These are phyloP conservation scores for Psophocarpus tetragonolobus DNA, from an alignment of 306 rosid species.

Conservation along the genomic window DNA sequence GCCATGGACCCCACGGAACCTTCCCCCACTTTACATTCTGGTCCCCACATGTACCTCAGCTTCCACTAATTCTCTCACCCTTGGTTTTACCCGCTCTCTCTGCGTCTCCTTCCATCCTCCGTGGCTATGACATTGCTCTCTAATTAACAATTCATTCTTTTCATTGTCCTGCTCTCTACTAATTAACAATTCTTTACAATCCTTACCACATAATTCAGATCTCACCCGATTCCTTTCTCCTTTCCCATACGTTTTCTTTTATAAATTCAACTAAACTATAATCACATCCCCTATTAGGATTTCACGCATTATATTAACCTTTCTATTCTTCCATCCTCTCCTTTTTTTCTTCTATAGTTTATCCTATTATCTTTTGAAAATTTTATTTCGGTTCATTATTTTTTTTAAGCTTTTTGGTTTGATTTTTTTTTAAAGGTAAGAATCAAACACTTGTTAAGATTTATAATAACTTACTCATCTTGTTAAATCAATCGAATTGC, in stretches of 20 bases:
- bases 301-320: too few relatives aligned
- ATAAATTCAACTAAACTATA: too few relatives aligned
- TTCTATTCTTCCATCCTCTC: too few relatives aligned
- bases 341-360: too few relatives aligned
- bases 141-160: not conserved
- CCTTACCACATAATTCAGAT: not conserved
- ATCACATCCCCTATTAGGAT: too few relatives aligned
- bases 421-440: too few relatives aligned
- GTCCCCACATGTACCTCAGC: slow-evolving; percentile 50
- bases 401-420: too few relatives aligned
- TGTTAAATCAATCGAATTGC: too few relatives aligned
- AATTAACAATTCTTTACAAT: not conserved
- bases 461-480: too few relatives aligned
- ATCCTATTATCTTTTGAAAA: too few relatives aligned
- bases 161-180: not conserved
- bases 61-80: slow-evolving; percentile 44
- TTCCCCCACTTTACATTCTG: slow-evolving; percentile 37
- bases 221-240: not conserved
- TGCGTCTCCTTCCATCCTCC: slow-evolving; percentile 15
- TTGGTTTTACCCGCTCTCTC: not conserved
- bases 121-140: not conserved
- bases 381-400: too few relatives aligned
- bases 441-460: too few relatives aligned
- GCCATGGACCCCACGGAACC: slow-evolving; percentile 49
- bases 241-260: not conserved